A percentile compares a stretch with the other conserved stretches of the same genome.
Evolutionary conservation across 2,329 filamentous ascomycete genomes (phyloP).

Genomic region (Rhynchosporium secalis): DNA sequence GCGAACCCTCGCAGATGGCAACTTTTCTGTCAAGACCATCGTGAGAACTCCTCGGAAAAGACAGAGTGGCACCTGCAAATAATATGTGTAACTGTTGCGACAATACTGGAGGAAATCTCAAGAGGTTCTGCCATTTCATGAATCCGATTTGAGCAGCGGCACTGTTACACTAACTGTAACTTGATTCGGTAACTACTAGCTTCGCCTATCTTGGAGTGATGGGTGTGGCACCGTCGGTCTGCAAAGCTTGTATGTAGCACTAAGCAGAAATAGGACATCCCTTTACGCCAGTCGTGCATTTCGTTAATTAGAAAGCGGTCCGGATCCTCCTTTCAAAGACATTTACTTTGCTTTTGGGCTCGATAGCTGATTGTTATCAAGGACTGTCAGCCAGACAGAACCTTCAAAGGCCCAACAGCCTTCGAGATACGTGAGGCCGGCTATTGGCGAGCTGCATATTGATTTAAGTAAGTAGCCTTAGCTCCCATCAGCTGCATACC

Average conservation of each 20-base stretch:
- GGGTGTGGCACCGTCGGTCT: constrained; percentile 5
- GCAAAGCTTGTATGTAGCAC: background rate
- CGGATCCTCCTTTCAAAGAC: background rate
- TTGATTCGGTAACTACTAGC: constrained; percentile 1
- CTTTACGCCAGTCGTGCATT: background rate
- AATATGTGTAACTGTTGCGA: too few species aligned
- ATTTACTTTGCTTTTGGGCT: background rate
- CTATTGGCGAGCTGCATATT: background rate
- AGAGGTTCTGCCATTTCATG: background rate
- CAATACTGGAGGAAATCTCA: too few species aligned
- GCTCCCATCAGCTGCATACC: background rate
- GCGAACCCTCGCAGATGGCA: background rate
- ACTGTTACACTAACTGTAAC: background rate
- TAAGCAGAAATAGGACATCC: background rate
- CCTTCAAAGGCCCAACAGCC: background rate
- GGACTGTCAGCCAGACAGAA: background rate
- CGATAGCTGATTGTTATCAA: background rate
- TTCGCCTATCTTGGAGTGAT: background rate
- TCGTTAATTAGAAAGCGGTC: background rate
- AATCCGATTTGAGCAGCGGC: background rate
- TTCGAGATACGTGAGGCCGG: background rate
- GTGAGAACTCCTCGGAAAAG: background rate
- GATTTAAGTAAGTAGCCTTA: background rate
- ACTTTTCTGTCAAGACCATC: constrained; percentile 1
- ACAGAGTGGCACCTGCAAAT: background rate